Conservation (phyloP, 805 yeast genomes). For the Yarrowia hollandica region DNA sequence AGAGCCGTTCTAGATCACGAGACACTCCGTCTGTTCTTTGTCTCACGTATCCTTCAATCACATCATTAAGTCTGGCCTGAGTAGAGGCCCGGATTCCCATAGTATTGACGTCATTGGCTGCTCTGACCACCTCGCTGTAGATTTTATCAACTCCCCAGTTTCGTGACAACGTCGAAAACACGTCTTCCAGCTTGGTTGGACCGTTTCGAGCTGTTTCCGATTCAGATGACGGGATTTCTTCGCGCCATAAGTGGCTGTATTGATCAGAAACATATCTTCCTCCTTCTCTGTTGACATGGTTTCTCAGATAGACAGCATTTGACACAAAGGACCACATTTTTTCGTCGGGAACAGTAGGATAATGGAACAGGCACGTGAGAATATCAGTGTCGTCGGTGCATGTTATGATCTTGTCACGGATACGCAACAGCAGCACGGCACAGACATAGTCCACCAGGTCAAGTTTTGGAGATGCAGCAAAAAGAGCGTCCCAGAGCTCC, state of each 20-base stretch:
- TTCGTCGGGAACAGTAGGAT: conserved; percentile 32
- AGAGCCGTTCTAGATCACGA: background rate
- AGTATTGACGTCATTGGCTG: conserved; percentile 30
- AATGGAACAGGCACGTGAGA: conserved; percentile 34
- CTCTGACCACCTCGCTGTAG: conserved; percentile 32
- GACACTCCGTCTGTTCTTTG: conserved; percentile 2
- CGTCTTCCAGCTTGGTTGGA: conserved; percentile 25
- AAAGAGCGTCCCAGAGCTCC: conserved; percentile 42
- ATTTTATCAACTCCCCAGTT: conserved; percentile 33
- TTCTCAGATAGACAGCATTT: conserved; percentile 36
- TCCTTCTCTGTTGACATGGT: conserved; percentile 33
- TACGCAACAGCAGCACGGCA: conserved; percentile 40
- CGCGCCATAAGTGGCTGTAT: conserved; percentile 30
- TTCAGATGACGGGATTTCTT: background rate
- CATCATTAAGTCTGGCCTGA: background rate
- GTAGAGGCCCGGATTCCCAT: conserved; percentile 11
- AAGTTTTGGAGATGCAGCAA: conserved; percentile 40
- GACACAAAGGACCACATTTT: conserved; percentile 32
- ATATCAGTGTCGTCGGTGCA: conserved; percentile 30
- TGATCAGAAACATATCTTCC: conserved; percentile 35
- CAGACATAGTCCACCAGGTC: conserved; percentile 42
- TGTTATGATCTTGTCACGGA: conserved; percentile 34
- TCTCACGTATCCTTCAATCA: conserved; percentile 25
- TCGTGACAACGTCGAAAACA: conserved; percentile 28
- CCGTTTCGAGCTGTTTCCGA: background rate